Evolutionary conservation across 257 asterid species (phyloP), one percentile per base, ranked within the genome.

Genomic region (Eucommia ulmoides): DNA sequence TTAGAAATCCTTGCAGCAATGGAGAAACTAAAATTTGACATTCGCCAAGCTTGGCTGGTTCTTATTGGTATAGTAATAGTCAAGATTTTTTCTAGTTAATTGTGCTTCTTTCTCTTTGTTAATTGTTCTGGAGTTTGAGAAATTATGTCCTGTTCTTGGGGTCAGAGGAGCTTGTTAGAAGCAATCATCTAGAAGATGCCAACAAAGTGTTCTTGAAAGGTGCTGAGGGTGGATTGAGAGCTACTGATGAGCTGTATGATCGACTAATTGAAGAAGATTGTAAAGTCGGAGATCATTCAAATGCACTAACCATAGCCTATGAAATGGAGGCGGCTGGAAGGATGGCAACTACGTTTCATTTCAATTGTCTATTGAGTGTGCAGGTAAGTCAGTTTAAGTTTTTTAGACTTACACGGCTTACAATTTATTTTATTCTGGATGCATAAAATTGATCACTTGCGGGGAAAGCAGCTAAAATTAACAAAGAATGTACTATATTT

Each of bases 251-350:
- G 78, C 77, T 89, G 45, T 89, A 89, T 68, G 98, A 89, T 75
- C 94, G 85, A 67, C 54, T 89, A 33, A 89, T 89, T 64, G 80
- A 74, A 67, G 88, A 83, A 75, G 98, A 85, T 67, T 89, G 96
- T 66, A 86, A 80, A 75, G 91, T 23, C 41, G 98, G 93, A 20
- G 98, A 89, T 77, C 98, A 89, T 57, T 80, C 94, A 50, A 89
- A 89, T 74, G 98, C 98, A 59, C 63, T 89, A 64, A 89, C 98
- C 61, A 89, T 89, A 59, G 98, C 98, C 42, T 85, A 89, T 50
- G 93, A 85, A 65, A 89, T 89, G 98, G 98, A 89, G 79, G 81
- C 94, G 52, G 98, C 98, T 55, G 98, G 98, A 56, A 78, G 98
- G 70, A 85, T 80, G 94, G 98, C 98, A 8, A 80, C 96, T 22